These are phyloP conservation scores for Penicillium simplicissimum DNA, from an alignment of 495 filamentous ascomycete species.

Conservation along the genomic window DNA sequence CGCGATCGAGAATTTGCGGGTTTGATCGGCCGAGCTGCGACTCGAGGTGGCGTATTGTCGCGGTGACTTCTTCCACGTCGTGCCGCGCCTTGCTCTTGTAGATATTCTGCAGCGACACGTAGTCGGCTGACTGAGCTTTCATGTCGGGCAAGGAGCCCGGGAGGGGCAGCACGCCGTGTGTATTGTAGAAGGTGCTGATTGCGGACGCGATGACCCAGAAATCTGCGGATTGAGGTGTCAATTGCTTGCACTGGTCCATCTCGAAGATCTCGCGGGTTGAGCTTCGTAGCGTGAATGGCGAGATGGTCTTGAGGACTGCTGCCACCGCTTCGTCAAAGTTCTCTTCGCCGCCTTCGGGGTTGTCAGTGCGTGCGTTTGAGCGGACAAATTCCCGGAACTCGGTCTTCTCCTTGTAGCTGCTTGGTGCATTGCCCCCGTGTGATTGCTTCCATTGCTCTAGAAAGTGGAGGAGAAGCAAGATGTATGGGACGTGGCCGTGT, in stretches of 20 bases:
- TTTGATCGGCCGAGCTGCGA: slow-evolving; percentile 47
- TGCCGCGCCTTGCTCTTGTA: slow-evolving; percentile 87
- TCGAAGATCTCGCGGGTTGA: slow-evolving; percentile 77
- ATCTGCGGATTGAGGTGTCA: slow-evolving; percentile 43
- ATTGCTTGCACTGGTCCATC: slow-evolving; percentile 56
- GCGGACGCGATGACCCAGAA: slow-evolving; percentile 95
- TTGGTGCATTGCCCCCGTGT: slow-evolving; percentile 69
- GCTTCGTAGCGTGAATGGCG: slow-evolving; percentile 62
- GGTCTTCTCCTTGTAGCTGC: slow-evolving; percentile 81
- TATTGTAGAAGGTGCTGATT: slow-evolving; percentile 69
- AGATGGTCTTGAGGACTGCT: slow-evolving; percentile 83
- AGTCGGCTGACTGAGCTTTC: slow-evolving; percentile 93
- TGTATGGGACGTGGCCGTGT: slow-evolving; percentile 91
- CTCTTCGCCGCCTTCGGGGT: slow-evolving; percentile 87
- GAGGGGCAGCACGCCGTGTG: slow-evolving; percentile 72
- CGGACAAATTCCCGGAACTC: slow-evolving; percentile 73
- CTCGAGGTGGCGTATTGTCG: slow-evolving; percentile 64
- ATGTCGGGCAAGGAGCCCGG: slow-evolving; percentile 93
- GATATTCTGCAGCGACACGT: slow-evolving; percentile 87
- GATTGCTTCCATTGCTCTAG: slow-evolving; percentile 77
- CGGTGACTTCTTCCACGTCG: slow-evolving; percentile 76
- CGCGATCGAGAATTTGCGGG: slow-evolving; percentile 61
- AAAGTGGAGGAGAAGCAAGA: slow-evolving; percentile 81
- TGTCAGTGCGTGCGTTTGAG: slow-evolving; percentile 66
- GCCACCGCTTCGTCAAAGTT: slow-evolving; percentile 93